phyloP scores from a whole-genome alignment of 1,284 basidiomycete species.

The Trametes pubescens region DNA sequence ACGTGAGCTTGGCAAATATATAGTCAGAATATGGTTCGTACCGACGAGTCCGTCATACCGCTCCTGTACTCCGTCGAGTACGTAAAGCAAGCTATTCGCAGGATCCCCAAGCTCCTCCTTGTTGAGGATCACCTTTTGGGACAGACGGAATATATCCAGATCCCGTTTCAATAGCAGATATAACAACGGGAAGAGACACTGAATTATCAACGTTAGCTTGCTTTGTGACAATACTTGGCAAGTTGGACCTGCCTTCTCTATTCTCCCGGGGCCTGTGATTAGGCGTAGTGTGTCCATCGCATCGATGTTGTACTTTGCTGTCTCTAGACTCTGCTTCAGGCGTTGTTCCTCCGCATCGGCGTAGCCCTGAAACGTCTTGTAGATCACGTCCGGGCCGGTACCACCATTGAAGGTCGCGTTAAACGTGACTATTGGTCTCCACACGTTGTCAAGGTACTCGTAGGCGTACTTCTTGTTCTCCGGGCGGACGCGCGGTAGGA shows the following conservation, averaged over 20 bases:
- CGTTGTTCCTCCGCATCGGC: constrained; percentile 35
- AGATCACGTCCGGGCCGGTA: background rate
- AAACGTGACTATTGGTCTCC: constrained; percentile 14
- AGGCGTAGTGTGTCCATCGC: constrained; percentile 33
- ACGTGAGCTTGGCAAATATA: no score
- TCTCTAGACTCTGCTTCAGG: constrained; percentile 28
- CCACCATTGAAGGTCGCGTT: constrained; percentile 6
- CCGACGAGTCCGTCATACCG: background rate
- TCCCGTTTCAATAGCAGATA: constrained; percentile 22
- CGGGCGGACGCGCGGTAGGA: background rate
- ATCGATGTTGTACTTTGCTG: constrained; percentile 39
- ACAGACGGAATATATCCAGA: constrained; percentile 16
- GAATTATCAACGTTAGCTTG: background rate
- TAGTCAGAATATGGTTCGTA: background rate
- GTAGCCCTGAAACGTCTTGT: constrained; percentile 32
- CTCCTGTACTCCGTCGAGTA: background rate
- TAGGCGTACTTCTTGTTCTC: constrained; percentile 23
- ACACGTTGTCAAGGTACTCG: constrained; percentile 33
- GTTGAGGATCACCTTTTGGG: constrained; percentile 1
- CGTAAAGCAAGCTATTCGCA: background rate
- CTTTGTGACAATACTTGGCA: background rate
- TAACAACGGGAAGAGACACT: constrained; percentile 42
- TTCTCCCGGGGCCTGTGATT: constrained; percentile 30
- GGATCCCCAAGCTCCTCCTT: background rate
- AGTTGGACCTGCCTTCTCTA: constrained; percentile 32